phyloP scores from a whole-genome alignment of 2,329 filamentous ascomycete genomes.

The Aureobasidium sp. region DNA sequence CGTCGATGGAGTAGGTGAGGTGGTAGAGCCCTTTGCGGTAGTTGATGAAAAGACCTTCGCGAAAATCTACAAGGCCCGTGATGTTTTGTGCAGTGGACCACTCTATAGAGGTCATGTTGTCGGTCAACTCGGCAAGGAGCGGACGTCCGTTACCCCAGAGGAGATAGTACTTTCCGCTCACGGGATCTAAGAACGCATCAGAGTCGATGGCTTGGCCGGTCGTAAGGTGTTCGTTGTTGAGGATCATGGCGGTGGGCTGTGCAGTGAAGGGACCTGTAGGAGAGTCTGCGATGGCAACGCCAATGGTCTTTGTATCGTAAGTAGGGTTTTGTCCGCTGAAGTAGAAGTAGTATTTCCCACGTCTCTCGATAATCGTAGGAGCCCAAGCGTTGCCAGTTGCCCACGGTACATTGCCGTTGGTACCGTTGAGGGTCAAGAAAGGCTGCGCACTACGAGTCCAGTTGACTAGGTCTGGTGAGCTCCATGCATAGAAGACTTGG shows the following conservation, averaged over 20 bases:
- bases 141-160: slow-evolving; percentile 45
- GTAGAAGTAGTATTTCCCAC: slow-evolving; percentile 35
- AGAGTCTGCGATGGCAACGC: slow-evolving; percentile 30
- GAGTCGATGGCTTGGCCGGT: slow-evolving; percentile 33
- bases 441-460: slow-evolving; percentile 49
- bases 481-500: slow-evolving; percentile 56
- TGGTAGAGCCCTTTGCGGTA: slow-evolving; percentile 54
- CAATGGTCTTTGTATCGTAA: slow-evolving; percentile 33
- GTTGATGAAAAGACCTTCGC: slow-evolving; percentile 50
- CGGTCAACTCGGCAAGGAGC: slow-evolving; percentile 47
- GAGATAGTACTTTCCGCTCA: slow-evolving; percentile 31
- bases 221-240: slow-evolving; percentile 30
- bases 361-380: slow-evolving; percentile 30
- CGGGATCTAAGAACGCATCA: slow-evolving; percentile 30
- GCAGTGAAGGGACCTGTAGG: slow-evolving; percentile 33
- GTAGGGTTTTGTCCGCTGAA: slow-evolving; percentile 34
- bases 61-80: slow-evolving; percentile 47
- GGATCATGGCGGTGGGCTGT: slow-evolving; percentile 30
- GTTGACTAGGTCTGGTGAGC: slow-evolving; percentile 46
- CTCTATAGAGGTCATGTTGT: slow-evolving; percentile 54
- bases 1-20: slow-evolving; percentile 55
- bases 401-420: slow-evolving; percentile 44
- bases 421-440: slow-evolving; percentile 52
- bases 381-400: slow-evolving; percentile 43
- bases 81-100: slow-evolving; percentile 37